Base-by-base conservation (phyloP, 202 grass and related monocot genomes). In the Eragrostis tef region DNA sequence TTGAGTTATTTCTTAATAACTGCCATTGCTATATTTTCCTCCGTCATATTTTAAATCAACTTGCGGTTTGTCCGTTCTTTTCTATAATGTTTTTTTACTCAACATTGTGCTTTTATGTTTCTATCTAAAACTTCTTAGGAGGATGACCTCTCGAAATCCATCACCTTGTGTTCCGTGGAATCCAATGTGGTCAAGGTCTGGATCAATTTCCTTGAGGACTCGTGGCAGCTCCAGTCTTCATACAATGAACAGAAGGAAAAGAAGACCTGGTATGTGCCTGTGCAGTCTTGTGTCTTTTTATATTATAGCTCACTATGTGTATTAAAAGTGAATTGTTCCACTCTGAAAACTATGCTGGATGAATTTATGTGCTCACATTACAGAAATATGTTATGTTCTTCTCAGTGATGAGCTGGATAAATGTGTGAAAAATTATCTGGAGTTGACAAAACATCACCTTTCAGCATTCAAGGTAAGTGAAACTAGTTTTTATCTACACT, bases 391-490 rank as follows among this genome's bases (percentile, higher is more conserved):
- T 60, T 34, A 14, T 73, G 49, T 48, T 11, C n/a, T 91, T 58
- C 58, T 74, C 65, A 91, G 96, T 86, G 88, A 81, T 70, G 96
- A 98, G 51, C 88, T 98, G 74, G 92, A 91, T 89, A 93, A 89
- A 85, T 90, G 88, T 73, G 83, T 75, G 77, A 74, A 73, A 26
- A 82, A 82, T 80, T 93, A 90, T 70, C 59, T 95, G 48, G 93
- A 91, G 83, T 91, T 91, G 80, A 94, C 94, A 34, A 95, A 95
- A 74, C 79, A 90, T 90, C 90, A 98, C 79, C 92, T 98, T 87
- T 93, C 73, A 39, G 57, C 74, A 14, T 98, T 90, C 85, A 90
- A 93, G 90, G 96, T 88, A 93, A 82, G 75, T 31, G 39, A 49
- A 67, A 39, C 25, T 68, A 39, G 14, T 82, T 64, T n/a, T 43